A percentile compares a stretch with the other conserved stretches of the same genome.
Evolutionary conservation across 768 basidiomycete species (phyloP).

Genomic region (Tylopilus balloui): DNA sequence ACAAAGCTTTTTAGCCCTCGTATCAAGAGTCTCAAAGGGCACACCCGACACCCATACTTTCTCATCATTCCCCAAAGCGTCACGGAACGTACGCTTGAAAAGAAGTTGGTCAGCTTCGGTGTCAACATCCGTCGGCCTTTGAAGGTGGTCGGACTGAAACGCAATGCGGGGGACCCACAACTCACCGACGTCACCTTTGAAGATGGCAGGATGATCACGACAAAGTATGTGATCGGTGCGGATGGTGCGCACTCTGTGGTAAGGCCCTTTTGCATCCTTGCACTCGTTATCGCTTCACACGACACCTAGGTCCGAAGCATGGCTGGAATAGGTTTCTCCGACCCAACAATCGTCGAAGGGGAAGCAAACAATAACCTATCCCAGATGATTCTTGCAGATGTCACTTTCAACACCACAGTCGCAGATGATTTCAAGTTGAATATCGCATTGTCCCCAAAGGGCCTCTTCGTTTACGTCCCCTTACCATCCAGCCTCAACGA

Average conservation of each 20-base stretch:
- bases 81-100: slow-evolving; percentile 40
- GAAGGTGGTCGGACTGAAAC: slow-evolving; percentile 38
- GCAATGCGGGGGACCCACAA: slow-evolving; percentile 24
- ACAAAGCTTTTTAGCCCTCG: slow-evolving; percentile 26
- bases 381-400: slow-evolving; percentile 46
- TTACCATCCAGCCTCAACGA: slow-evolving; percentile 32
- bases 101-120: slow-evolving; percentile 30
- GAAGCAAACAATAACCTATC: slow-evolving; percentile 28
- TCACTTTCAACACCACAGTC: slow-evolving; percentile 29
- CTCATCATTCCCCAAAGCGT: slow-evolving; percentile 41
- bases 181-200: slow-evolving; percentile 44
- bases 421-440: slow-evolving; percentile 7
- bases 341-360: slow-evolving; percentile 34
- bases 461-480: slow-evolving; percentile 35
- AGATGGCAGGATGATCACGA: slow-evolving; percentile 38
- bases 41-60: slow-evolving; percentile 43
- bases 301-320: slow-evolving; percentile 38
- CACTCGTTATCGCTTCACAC: not conserved
- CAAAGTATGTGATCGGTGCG: slow-evolving; percentile 48
- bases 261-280: slow-evolving; percentile 8
- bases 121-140: slow-evolving; percentile 36
- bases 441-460: slow-evolving; percentile 26
- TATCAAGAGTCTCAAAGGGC: slow-evolving; percentile 33
- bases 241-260: slow-evolving; percentile 49
- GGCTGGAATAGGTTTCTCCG: slow-evolving; percentile 40